A percentile compares a stretch with the other conserved stretches of the same genome.
phyloP scores from a whole-genome alignment of 139 green algal species.

The Micromonas pusilla region DNA sequence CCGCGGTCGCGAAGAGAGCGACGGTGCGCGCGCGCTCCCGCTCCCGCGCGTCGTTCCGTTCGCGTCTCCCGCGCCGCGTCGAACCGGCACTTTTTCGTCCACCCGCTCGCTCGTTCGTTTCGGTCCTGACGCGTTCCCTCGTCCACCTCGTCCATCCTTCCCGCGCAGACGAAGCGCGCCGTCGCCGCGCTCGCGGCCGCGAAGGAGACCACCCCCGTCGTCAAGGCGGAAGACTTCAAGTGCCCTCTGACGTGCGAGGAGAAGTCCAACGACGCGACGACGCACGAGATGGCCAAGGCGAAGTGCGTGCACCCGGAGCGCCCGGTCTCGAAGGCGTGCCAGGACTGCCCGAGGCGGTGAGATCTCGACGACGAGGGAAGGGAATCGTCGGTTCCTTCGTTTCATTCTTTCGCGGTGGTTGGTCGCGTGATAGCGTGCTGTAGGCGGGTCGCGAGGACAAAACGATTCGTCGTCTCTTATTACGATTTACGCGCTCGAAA shows the following conservation, averaged over 20 bases:
- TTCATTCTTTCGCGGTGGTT: too few relatives aligned
- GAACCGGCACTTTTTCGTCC: not conserved
- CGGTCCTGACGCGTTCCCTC: not conserved
- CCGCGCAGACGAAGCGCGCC: not conserved
- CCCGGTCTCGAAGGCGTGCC: conserved; percentile 13
- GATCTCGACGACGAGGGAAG: too few relatives aligned
- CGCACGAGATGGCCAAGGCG: conserved; percentile 19
- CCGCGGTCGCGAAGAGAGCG: too few relatives aligned
- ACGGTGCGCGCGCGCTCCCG: too few relatives aligned
- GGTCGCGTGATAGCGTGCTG: too few relatives aligned
- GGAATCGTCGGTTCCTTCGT: too few relatives aligned
- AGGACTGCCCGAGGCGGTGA: conserved; percentile 22
- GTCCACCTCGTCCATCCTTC: not conserved
- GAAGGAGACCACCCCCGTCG: not conserved
- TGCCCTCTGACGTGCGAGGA: not conserved
- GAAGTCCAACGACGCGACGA: not conserved
- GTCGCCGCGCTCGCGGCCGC: not conserved
- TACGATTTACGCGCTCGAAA: too few relatives aligned
- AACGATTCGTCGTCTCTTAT: too few relatives aligned
- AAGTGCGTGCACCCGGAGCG: conserved; percentile 31
- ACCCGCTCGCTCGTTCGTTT: not conserved
- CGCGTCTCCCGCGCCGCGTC: too few relatives aligned
- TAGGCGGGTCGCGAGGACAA: too few relatives aligned
- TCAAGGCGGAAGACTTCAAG: not conserved
- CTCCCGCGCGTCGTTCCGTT: not conserved